phyloP scores from a whole-genome alignment of 371 early-diverging fungal species.

The Massospora cicadina region DNA sequence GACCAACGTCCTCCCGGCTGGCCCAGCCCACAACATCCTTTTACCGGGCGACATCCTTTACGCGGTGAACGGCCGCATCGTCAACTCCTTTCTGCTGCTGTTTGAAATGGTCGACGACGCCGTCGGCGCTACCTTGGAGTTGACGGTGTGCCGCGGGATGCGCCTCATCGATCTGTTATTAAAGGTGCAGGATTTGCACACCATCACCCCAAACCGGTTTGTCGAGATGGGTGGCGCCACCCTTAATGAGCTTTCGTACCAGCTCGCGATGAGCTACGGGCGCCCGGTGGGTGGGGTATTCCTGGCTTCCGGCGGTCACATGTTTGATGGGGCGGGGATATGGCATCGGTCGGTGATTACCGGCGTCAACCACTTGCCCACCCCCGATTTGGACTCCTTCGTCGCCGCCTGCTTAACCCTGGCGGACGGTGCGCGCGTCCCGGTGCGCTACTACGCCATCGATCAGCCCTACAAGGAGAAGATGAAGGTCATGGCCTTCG shows the following conservation, averaged over 20 bases:
- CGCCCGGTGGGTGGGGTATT: constrained; percentile 61
- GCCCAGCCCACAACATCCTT: constrained; percentile 38
- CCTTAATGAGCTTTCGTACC: constrained; percentile 67
- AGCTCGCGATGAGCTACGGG: constrained; percentile 57
- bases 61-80: constrained; percentile 30
- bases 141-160: constrained; percentile 53
- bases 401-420: constrained; percentile 35
- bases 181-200: constrained; percentile 57
- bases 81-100: constrained; percentile 46
- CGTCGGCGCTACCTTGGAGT: constrained; percentile 31
- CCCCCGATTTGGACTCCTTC: constrained; percentile 61
- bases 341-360: constrained; percentile 41
- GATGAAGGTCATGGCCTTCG: constrained; percentile 54
- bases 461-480: constrained; percentile 40
- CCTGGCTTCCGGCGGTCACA: constrained; percentile 51
- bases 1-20: constrained; percentile 41
- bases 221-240: constrained; percentile 76
- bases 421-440: constrained; percentile 59
- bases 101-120: constrained; percentile 43
- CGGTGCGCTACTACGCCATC: constrained; percentile 54
- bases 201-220: constrained; percentile 43
- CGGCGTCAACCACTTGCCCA: constrained; percentile 42
- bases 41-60: constrained; percentile 59
- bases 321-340: constrained; percentile 35
- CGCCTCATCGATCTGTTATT: constrained; percentile 27